Evolutionary conservation across 192 early-diverging fungal species (phyloP), one percentile per base, ranked within the genome.

Genomic region (Coemansia sp.): DNA sequence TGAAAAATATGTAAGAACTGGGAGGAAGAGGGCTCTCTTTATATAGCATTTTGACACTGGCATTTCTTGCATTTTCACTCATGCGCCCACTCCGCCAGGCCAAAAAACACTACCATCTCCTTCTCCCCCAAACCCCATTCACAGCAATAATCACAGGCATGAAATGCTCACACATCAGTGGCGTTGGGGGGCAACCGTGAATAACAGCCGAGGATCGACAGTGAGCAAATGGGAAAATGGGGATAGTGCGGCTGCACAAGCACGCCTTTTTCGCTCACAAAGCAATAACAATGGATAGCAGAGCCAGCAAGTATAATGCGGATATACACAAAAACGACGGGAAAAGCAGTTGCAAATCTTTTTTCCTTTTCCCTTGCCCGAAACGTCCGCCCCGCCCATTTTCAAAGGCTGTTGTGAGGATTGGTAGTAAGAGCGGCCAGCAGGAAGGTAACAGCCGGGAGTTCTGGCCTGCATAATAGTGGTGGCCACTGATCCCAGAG

Each of bases 151-250:
- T 23, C 53, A 42, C 28, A 43, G 30, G 42, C 35, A 43, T 69
- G 68, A 46, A 71, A 71, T 71, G 62, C 69, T 61, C 69, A 71
- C 69, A 71, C 40, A 57, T 30, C 63, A 47, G 52, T 53, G 52
- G 52, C 11, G 52, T 53, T 53, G 17, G 52, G 50, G 52, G 52
- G 26, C 52, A 53, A 53, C 26, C 26, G 52, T 53, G 52, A 53
- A 53, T 53, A 53, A 53, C 52, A 53, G 52, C 52, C 52, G 52
- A 53, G 11, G 52, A 53, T 53, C 52, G 52, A 8, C 52, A 53
- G 52, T 53, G 52, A 53, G 52, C 52, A 53, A 53, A 53, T 53
- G 52, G 52, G 52, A 53, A 53, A 53, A 30, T 53, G 28, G 52
- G 52, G 52, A 53, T 53, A 53, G 52, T 53, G 52, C 52, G 0